Conservation (phyloP, 2,329 filamentous ascomycete genomes). For the Paracoccidioides brasiliensis region DNA sequence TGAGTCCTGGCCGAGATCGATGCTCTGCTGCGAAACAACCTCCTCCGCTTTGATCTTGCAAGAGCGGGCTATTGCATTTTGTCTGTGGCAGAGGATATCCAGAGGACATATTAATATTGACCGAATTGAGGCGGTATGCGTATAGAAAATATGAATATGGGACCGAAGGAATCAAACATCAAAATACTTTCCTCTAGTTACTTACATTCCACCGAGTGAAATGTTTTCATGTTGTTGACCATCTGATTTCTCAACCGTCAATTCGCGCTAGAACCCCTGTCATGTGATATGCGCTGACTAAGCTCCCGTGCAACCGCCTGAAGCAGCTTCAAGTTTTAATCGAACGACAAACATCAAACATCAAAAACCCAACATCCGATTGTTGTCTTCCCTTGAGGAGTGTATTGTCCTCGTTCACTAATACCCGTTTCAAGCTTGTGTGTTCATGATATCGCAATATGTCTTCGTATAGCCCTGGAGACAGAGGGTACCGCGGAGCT, state of each 20-base stretch:
- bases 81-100: too few relatives aligned
- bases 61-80: constrained; percentile 7
- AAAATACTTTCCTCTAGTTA: too few relatives aligned
- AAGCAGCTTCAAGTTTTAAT: neutral
- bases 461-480: constrained; percentile 19
- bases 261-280: too few relatives aligned
- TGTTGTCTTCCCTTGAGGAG: neutral
- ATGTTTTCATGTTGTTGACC: too few relatives aligned
- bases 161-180: too few relatives aligned
- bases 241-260: too few relatives aligned
- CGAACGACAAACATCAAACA: neutral
- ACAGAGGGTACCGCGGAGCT: constrained; percentile 19
- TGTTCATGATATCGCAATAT: constrained; percentile 11
- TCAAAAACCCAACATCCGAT: neutral
- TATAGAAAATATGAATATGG: too few relatives aligned
- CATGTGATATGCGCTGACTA: neutral
- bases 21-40: constrained; percentile 22
- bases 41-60: constrained; percentile 13
- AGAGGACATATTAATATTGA: too few relatives aligned
- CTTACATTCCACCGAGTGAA: too few relatives aligned
- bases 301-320: neutral
- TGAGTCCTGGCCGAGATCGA: constrained; percentile 38
- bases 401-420: neutral
- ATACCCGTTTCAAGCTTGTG: neutral
- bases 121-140: too few relatives aligned